Conservation (phyloP, 768 basidiomycete species). For the Suillus clintonianus region DNA sequence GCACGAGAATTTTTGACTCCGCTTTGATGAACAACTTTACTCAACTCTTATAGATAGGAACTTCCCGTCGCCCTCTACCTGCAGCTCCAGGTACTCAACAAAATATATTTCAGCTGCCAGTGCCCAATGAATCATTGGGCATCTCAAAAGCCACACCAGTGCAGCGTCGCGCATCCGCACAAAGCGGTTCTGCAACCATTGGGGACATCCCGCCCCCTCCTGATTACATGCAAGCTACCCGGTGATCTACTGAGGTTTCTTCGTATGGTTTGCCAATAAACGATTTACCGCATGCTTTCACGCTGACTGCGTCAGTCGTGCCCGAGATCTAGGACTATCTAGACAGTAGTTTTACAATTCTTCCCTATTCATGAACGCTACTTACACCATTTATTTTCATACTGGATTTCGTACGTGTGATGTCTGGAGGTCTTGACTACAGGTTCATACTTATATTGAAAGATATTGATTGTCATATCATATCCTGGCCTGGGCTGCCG, state of each 20-base stretch:
- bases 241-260: not conserved
- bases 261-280: not conserved
- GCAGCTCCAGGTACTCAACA: conserved; percentile 17
- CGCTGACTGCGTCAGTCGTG: not conserved
- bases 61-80: conserved; percentile 20
- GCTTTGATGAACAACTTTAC: not conserved
- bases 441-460: not conserved
- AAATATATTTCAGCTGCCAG: conserved; percentile 1
- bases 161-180: conserved; percentile 4
- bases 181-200: conserved; percentile 13
- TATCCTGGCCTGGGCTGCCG: not conserved
- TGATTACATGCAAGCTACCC: conserved; percentile 21
- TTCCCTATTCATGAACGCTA: not conserved
- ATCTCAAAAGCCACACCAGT: not conserved
- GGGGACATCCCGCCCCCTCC: conserved; percentile 25
- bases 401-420: not conserved
- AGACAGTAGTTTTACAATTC: not conserved
- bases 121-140: conserved; percentile 1
- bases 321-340: not conserved
- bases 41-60: conserved; percentile 11
- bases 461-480: not conserved
- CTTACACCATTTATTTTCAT: not conserved
- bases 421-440: not conserved
- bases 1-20: not conserved
- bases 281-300: not conserved